Base-by-base conservation (phyloP, 768 basidiomycete species). In the Mycena kentingensis region DNA sequence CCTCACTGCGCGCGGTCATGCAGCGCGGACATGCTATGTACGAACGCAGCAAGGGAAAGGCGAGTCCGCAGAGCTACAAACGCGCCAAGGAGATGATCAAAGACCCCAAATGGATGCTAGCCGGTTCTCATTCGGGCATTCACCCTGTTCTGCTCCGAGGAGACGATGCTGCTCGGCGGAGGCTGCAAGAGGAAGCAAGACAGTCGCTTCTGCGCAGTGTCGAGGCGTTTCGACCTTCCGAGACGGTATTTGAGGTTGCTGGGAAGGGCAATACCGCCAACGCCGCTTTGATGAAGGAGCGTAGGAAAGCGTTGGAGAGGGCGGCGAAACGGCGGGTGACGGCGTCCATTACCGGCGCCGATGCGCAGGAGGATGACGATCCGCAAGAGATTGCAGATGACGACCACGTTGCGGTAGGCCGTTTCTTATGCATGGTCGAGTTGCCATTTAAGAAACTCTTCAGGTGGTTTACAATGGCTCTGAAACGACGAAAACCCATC, bases 171-270 rank as follows among this genome's bases (percentile, higher is more conserved):
- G 60, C 60, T 6, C 71, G 73, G 54, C 67, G 66, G 46, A 67
- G 74, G 26, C 71, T 70, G 5, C 70, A 74, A 38, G 83, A 85
- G 47, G 75, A 78, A 29, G 80, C 78, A 32, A 80, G 87, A 53
- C 81, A 85, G 38, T 75, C 77, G 21, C 74, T 98, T 31, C 72
- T 98, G 29, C 77, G 79, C 27, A 78, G 78, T n/a, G 85, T 98
- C 42, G 87, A 83, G 58, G 76, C 88, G 5, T 98, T 97, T 75
- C 80, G 75, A 21, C 96, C 96, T 15, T 66, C 77, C 0, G 96
- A 98, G 68, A 98, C 95, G 0, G 87, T 97, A 27, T 87, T 98
- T 54, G 96, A 98, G 70, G 76, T 94, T 27, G 90, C 88, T 1
- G 80, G 83, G 10, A 84, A 91, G 60, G 88, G 87, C 3, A 84